A percentile compares a stretch with the other conserved stretches of the same genome.
Evolutionary conservation across 768 basidiomycete species (phyloP).

Genomic region (Fibroporia radiculosa): DNA sequence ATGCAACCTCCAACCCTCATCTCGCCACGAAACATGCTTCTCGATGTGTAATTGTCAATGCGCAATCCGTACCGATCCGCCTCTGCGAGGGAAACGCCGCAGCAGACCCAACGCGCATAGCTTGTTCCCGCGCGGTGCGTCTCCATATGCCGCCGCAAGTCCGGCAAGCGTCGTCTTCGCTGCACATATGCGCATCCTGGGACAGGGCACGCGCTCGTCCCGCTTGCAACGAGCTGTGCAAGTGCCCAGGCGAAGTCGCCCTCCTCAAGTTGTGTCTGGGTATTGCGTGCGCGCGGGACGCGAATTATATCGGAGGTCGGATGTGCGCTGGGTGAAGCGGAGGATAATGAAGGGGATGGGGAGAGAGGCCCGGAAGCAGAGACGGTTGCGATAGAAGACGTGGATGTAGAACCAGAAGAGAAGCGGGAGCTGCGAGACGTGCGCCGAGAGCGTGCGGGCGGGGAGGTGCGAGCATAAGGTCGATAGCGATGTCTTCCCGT

Average conservation of each 20-base stretch:
- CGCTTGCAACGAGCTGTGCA: neutral
- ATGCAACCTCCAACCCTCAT: constrained; percentile 11
- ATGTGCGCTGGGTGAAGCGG: neutral
- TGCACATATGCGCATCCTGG: constrained; percentile 6
- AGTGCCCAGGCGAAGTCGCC: neutral
- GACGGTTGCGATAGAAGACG: neutral
- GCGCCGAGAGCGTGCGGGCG: neutral
- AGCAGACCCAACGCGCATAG: constrained; percentile 10
- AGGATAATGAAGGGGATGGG: neutral
- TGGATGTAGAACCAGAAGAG: too few relatives aligned
- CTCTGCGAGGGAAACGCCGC: constrained; percentile 7
- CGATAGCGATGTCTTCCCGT: neutral
- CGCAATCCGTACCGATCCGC: constrained; percentile 1
- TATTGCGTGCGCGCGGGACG: neutral
- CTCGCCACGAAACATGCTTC: constrained; percentile 3
- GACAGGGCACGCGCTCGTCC: neutral
- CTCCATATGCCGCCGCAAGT: constrained; percentile 9
- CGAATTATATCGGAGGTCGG: neutral
- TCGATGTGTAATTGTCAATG: neutral
- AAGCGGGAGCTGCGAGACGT: neutral
- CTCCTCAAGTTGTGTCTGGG: neutral
- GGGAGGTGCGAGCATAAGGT: neutral
- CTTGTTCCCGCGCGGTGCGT: constrained; percentile 5
- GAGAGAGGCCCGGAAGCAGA: neutral
- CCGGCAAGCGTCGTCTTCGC: constrained; percentile 6